Evolutionary conservation across 805 yeast genomes (phyloP).

Genomic region (Spathaspora arborariae): DNA sequence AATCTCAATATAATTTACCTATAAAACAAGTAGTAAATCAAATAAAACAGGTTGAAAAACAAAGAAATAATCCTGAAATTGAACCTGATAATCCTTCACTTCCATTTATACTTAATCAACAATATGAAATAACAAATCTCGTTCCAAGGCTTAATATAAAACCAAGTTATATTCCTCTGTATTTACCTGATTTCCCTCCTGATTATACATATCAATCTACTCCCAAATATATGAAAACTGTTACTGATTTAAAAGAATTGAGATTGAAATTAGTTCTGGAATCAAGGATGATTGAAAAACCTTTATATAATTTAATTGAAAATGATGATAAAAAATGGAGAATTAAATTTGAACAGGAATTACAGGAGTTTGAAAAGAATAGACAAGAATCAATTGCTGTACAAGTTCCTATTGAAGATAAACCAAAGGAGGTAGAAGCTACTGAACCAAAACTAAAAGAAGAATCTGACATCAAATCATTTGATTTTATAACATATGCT

Average conservation of each 20-base stretch:
- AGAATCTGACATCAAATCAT: conserved; percentile 13
- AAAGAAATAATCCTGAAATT: conserved; percentile 11
- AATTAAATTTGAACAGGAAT: conserved; percentile 22
- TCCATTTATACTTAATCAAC: conserved; percentile 52
- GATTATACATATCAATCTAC: conserved; percentile 87
- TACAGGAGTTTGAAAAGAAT: conserved; percentile 12
- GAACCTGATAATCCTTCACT: conserved; percentile 40
- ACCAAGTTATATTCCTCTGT: conserved; percentile 56
- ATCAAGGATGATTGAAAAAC: conserved; percentile 74
- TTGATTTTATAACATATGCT: conserved; percentile 60
- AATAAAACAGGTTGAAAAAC: not conserved
- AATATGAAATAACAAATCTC: conserved; percentile 48
- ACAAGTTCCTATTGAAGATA: not conserved
- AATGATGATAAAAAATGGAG: conserved; percentile 32
- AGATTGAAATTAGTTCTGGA: conserved; percentile 75
- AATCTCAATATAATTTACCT: not conserved
- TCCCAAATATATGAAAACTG: conserved; percentile 57
- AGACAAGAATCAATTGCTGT: not conserved
- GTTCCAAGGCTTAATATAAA: conserved; percentile 46
- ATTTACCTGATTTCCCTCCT: conserved; percentile 89
- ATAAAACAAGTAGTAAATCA: conserved; percentile 8
- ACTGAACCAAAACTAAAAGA: not conserved
- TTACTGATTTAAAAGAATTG: conserved; percentile 67
- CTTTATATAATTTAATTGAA: conserved; percentile 58
- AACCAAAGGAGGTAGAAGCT: not conserved